Base-by-base conservation (phyloP, 169 alveolate species). In the Plasmodium coatneyi region DNA sequence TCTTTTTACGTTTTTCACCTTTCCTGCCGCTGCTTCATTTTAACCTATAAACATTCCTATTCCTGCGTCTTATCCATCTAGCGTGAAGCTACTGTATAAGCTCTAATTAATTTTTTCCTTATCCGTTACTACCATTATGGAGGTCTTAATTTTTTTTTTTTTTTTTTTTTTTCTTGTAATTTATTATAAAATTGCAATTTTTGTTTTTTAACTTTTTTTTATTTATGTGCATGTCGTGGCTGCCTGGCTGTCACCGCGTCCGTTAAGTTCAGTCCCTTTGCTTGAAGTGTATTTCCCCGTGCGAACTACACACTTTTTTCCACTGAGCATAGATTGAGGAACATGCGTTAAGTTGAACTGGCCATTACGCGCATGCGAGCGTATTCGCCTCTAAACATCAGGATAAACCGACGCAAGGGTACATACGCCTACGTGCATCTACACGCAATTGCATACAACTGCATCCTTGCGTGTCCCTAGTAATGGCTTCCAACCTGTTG, bases 21-120 rank as follows among this genome's bases (percentile, higher is more conserved):
- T 25, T 36, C 34, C 6, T 72, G 52, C 71, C 34, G 83, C 84
- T 43, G n/a, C 86, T 46, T 28, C 54, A 43, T 43, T 56, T n/a
- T n/a, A 82, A 60, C 41, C 5, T 12, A 60, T 5, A 10, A 19
- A 32, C 71, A 46, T 14, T 54, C 36, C 36, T 41, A 34, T 32
- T 43, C 28, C 41, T 54, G 32, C 32, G 71, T 32, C 91, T 54
- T 56, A 79, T 30, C 28, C 60, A n/a, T 9, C 74, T 41, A 70
- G 36, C 6, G 19, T 6, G 74, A 60, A 60, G 32, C 14, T 60
- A 25, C 10, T 46, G 82, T 41, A 22, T 12, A 49, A 6, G 49
- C 72, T 83, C n/a, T 83, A 39, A 70, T 83, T 83, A 83, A 66
- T 66, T 83, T 83, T 81, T 81, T 81, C 32, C 39, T 82, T 83